Conservation (phyloP, 2,329 filamentous ascomycete genomes). For the Fonsecaea nubica region DNA sequence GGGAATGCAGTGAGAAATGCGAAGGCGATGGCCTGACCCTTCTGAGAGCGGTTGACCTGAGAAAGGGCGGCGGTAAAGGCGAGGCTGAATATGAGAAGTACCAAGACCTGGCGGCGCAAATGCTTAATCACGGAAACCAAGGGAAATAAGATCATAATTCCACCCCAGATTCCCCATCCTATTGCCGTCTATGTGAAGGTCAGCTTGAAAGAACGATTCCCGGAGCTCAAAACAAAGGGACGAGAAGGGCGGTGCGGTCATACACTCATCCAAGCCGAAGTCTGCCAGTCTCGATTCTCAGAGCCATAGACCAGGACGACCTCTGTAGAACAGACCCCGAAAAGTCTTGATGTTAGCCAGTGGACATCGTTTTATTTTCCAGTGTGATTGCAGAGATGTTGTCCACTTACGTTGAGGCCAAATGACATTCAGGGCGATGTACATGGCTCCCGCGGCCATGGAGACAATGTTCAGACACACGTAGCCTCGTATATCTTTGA, state of each 20-base stretch:
- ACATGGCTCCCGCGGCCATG: slow-evolving; percentile 16
- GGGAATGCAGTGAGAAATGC: slow-evolving; percentile 19
- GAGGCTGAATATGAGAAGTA: slow-evolving; percentile 27
- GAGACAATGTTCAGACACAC: slow-evolving; percentile 24
- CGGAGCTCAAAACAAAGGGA: slow-evolving; percentile 26
- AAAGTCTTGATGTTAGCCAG: too few relatives aligned
- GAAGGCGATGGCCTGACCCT: not conserved
- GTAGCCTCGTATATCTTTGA: slow-evolving; percentile 27
- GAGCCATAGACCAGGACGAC: not conserved
- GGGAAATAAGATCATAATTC: slow-evolving; percentile 42
- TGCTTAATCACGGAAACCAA: slow-evolving; percentile 42
- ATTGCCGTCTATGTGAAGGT: too few relatives aligned
- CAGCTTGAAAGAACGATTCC: too few relatives aligned
- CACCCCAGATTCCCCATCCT: slow-evolving; percentile 26
- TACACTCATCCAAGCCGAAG: not conserved
- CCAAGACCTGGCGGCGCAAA: slow-evolving; percentile 30
- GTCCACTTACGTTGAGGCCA: slow-evolving; percentile 17
- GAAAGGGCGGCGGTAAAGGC: slow-evolving; percentile 7
- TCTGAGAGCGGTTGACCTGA: not conserved
- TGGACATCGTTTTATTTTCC: too few relatives aligned
- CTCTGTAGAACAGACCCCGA: not conserved
- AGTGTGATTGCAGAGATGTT: too few relatives aligned
- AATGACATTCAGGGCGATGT: slow-evolving; percentile 26
- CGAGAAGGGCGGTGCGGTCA: slow-evolving; percentile 41
- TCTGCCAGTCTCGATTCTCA: slow-evolving; percentile 15